These are phyloP conservation scores for Glaciozyma antarctica DNA, from an alignment of 768 basidiomycete genomes.

Conservation along the genomic window DNA sequence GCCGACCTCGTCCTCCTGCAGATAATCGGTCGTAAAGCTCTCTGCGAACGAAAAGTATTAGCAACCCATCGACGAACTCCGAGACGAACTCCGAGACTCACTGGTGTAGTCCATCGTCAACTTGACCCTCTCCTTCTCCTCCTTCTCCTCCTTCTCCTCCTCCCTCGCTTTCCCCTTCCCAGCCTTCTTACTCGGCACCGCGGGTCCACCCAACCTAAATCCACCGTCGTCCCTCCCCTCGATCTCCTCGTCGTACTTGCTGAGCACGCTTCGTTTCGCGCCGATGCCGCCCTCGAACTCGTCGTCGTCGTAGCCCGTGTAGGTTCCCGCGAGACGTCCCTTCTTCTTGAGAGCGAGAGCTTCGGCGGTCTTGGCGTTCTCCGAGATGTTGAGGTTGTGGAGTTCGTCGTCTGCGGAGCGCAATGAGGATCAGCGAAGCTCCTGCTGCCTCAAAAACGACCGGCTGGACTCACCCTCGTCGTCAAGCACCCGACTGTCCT, in stretches of 20 bases:
- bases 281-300: conserved; percentile 67
- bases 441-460: conserved; percentile 5
- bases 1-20: conserved; percentile 80
- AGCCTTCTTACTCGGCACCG: conserved; percentile 35
- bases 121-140: conserved; percentile 32
- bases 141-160: neutral
- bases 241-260: conserved; percentile 89
- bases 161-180: conserved; percentile 12
- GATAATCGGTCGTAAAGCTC: conserved; percentile 81
- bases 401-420: conserved; percentile 77
- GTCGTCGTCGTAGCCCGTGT: conserved; percentile 93
- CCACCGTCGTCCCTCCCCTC: conserved; percentile 65
- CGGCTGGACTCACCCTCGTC: conserved; percentile 60
- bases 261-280: conserved; percentile 69
- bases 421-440: conserved; percentile 1
- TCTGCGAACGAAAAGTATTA: neutral
- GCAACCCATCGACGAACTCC: conserved; percentile 24
- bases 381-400: conserved; percentile 89
- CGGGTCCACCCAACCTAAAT: conserved; percentile 65
- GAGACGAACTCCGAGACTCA: conserved; percentile 45
- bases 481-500: conserved; percentile 89
- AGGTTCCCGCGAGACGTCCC: conserved; percentile 53
- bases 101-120: conserved; percentile 80
- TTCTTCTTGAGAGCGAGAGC: conserved; percentile 78
- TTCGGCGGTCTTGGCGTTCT: conserved; percentile 69